Evolutionary conservation across 257 asterid genomes (phyloP), one percentile per base, ranked within the genome.

Genomic region (Solanum chmielewskii): DNA sequence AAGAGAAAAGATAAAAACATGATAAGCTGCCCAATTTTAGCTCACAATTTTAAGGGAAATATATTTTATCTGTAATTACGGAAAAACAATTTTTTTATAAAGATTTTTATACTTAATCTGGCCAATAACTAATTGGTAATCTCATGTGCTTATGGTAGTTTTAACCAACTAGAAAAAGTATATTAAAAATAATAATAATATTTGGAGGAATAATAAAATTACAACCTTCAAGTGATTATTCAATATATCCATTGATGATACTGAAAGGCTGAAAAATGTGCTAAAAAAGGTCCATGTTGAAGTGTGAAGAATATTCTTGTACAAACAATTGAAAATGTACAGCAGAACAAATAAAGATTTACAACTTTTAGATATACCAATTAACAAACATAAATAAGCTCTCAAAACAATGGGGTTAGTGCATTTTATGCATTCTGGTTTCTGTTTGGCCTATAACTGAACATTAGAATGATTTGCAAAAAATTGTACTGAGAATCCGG

Each of bases 351-450:
- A 81, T 37, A 59, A 78, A 59, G 56, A 59, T 68, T 18, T 62
- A 64, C 84, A 83, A 45, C 80, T 76, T 76, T 14, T 0, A 41
- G 70, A 31, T 84, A 84, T 85, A 87, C 86, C 89, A 84, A 87
- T 56, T 21, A 64, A 85, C 23, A 56, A 81, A 44, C 33, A 81
- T 31, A 81, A 86, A 86, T 86, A 41, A 60, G 59, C 35, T 71
- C 14, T 75, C 81, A 83, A 39, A 85, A 90, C 90, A 86, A 87
- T 85, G 37, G 81, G 85, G 88, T 80, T 84, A 78, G 87, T 35
- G 87, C 70, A 44, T 18, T 47, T 74, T 82, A 85, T 83, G 87
- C 85, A 81, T 49, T 52, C 29, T 64, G 81, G 82, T 42, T 41
- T 70, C 68, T 42, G 47, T 37, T 42, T 44, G 47, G 75, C 49